Conservation (phyloP, 257 asterid species). For the Primulina eburnea region DNA sequence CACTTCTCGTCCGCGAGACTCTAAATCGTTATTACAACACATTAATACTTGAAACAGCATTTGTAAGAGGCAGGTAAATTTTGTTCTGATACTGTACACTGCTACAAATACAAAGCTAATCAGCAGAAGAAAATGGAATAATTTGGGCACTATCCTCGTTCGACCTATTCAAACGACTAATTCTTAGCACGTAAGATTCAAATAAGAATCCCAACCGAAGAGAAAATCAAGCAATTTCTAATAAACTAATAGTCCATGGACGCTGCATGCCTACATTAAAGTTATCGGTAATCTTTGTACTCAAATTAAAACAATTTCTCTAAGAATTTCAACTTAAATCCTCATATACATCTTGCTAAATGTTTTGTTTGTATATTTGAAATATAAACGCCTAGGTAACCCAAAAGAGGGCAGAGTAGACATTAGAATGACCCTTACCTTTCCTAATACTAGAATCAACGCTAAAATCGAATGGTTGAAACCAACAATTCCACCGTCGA, state of each 20-base stretch:
- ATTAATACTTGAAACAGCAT: slow-evolving; percentile 1
- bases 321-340: neutral
- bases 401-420: neutral
- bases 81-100: neutral
- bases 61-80: slow-evolving; percentile 15
- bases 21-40: slow-evolving; percentile 37
- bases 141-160: neutral
- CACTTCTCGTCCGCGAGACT: slow-evolving; percentile 42
- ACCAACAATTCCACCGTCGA: neutral
- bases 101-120: slow-evolving; percentile 15
- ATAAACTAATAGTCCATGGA: neutral
- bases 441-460: neutral
- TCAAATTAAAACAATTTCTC: neutral
- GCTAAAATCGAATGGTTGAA: neutral
- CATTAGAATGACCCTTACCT: neutral
- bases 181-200: neutral
- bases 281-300: neutral
- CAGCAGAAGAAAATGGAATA: neutral
- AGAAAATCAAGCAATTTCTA: neutral
- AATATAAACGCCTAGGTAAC: neutral
- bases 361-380: neutral
- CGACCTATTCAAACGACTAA: neutral
- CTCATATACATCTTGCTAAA: neutral
- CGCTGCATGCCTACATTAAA: neutral
- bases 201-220: neutral